Evolutionary conservation across 1,284 basidiomycete genomes (phyloP).

Genomic region (Marasmius fiardii): DNA sequence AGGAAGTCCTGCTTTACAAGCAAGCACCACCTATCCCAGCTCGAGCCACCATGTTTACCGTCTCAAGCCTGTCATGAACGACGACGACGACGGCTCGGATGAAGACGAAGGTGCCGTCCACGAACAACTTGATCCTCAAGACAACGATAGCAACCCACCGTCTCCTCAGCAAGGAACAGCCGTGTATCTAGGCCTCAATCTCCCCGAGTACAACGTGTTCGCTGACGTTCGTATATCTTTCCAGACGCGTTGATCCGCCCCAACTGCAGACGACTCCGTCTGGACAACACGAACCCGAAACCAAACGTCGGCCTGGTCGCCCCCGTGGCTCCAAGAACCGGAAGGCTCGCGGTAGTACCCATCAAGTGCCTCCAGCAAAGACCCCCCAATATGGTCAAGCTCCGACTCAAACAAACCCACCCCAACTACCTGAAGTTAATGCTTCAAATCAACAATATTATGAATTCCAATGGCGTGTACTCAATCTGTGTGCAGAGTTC

Average conservation of each 20-base stretch:
- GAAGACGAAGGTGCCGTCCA: slow-evolving; percentile 69
- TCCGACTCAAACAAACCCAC: slow-evolving; percentile 25
- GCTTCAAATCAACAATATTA: slow-evolving; percentile 74
- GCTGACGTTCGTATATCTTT: slow-evolving; percentile 12
- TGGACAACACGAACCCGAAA: slow-evolving; percentile 20
- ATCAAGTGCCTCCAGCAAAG: background rate
- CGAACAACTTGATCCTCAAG: slow-evolving; percentile 48
- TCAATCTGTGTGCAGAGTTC: slow-evolving; percentile 79
- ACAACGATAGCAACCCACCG: slow-evolving; percentile 15
- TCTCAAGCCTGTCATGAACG: slow-evolving; percentile 29
- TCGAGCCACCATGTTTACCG: slow-evolving; percentile 19
- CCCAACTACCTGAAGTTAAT: slow-evolving; percentile 50
- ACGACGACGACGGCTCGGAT: slow-evolving; percentile 57
- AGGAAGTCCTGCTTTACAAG: slow-evolving; percentile 30
- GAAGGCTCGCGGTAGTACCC: slow-evolving; percentile 31
- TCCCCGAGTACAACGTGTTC: background rate
- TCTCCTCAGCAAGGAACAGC: slow-evolving; percentile 9
- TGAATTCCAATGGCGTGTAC: slow-evolving; percentile 79
- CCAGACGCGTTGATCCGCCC: slow-evolving; percentile 8
- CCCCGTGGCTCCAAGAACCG: slow-evolving; percentile 75
- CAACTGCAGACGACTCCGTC: background rate
- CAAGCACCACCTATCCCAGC: slow-evolving; percentile 20
- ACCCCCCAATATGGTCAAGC: slow-evolving; percentile 26
- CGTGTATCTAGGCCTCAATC: background rate
- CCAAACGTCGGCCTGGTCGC: slow-evolving; percentile 68